phyloP scores from a whole-genome alignment of 352 stramenopile species.

The Phytophthora tentaculata region DNA sequence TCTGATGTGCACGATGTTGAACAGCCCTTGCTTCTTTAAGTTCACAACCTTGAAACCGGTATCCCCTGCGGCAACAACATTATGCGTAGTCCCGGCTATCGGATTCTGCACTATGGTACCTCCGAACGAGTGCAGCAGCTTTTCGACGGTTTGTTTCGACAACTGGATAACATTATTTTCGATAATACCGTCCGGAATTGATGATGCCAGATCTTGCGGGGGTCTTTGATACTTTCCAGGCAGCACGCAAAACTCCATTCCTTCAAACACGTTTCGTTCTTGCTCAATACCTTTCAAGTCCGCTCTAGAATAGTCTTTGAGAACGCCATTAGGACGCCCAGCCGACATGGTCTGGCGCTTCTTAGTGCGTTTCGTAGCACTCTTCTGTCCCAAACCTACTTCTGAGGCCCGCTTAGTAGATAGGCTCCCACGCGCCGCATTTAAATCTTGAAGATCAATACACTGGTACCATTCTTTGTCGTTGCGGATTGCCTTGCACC shows the following conservation, averaged over 20 bases:
- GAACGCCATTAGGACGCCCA: constrained; percentile 42
- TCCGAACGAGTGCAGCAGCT: constrained; percentile 72
- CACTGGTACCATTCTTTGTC: constrained; percentile 88
- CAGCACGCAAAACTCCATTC: constrained; percentile 79
- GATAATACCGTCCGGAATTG: constrained; percentile 46
- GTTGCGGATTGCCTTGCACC: constrained; percentile 81
- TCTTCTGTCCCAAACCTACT: constrained; percentile 74
- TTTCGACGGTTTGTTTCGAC: constrained; percentile 80
- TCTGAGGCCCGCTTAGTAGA: constrained; percentile 80
- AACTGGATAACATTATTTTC: constrained; percentile 40
- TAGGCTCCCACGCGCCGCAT: constrained; percentile 59
- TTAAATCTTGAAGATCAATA: constrained; percentile 80
- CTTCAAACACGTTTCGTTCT: constrained; percentile 68
- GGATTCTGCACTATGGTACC: constrained; percentile 81
- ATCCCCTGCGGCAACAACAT: constrained; percentile 66
- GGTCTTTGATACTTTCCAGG: constrained; percentile 73
- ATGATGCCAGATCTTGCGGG: constrained; percentile 9
- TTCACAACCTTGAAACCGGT: constrained; percentile 82
- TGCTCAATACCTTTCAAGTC: constrained; percentile 63
- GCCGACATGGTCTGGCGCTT: constrained; percentile 40
- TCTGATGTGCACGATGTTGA: constrained; percentile 72
- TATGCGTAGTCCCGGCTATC: constrained; percentile 64
- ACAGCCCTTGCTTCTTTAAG: constrained; percentile 80
- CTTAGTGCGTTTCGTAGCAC: constrained; percentile 44
- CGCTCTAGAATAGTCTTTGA: constrained; percentile 67